Evolutionary conservation across 805 yeast species (phyloP), one percentile per base, ranked within the genome.

Genomic region (Saturnispora dispora): DNA sequence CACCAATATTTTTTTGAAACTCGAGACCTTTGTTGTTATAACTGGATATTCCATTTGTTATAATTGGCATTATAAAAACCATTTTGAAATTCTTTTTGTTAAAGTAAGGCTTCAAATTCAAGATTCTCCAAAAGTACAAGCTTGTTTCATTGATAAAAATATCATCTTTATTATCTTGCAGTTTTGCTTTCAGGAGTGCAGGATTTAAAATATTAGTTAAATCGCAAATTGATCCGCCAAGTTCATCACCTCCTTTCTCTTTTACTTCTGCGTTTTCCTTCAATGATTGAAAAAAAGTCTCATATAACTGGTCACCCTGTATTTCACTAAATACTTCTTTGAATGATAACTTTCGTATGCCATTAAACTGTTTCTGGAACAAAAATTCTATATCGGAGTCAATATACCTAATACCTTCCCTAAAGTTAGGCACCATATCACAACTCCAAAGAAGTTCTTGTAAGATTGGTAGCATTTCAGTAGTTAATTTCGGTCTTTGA

Each of bases 61-160:
- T 50, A 36, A 58, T 55, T 23, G 66, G 70, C 37, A 55, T 55
- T 1, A 85, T 59, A 53, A 82, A 58, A 8, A 84, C 55, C 7
- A 80, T 64, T 51, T 76, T 77, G 53, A 82, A 76, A 52, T 76
- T 69, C 54, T 83, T 82, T 1, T 68, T 63, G 1, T 73, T 75
- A 23, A 64, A 62, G 7, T 75, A 58, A 0, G 91, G 87, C 43
- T 75, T 73, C 47, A 85, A 71, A 52, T 78, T 76, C 57, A 85
- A 60, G 43, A 73, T 66, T 57, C 71, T 79, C 89, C 83, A 83
- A 58, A 75, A 76, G 53, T 66, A 63, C 17, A 75, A 63, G 46
- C 77, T 79, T 32, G 73, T 68, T 57, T 73, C 73, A 61, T 74
- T 79, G 41, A 76, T 70, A 33, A 70, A 75, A 52, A 71, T 67